Evolutionary conservation across 31 red algal species (phyloP).

Genomic region (Bonnemaisonia californica): DNA sequence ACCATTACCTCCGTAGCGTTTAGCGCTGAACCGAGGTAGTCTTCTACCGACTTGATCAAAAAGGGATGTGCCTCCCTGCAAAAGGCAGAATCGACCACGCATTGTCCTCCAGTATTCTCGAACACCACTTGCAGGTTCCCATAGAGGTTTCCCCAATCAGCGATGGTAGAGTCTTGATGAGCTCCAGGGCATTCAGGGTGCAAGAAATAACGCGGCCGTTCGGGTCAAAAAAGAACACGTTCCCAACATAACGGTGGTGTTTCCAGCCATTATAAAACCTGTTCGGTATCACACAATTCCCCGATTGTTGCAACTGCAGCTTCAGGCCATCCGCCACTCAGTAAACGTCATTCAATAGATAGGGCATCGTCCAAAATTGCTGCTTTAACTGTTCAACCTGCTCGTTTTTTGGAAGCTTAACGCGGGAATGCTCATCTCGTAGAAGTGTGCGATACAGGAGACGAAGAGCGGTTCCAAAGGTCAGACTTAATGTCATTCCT

Average conservation of each 20-base stretch:
- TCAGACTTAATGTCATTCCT: no score
- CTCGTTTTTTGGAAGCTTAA: neutral
- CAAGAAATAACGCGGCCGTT: conserved; percentile 24
- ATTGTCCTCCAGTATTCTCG: neutral
- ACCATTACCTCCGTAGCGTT: neutral
- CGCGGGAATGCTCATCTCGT: neutral
- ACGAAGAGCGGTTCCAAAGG: conserved; percentile 1
- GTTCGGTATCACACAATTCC: neutral
- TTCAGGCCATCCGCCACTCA: neutral
- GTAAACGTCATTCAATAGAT: neutral
- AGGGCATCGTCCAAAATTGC: neutral
- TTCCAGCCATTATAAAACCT: neutral
- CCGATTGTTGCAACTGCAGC: neutral
- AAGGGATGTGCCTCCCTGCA: conserved; percentile 1
- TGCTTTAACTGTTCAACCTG: neutral
- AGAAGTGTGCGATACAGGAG: neutral
- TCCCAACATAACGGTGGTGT: neutral
- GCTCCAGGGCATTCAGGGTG: neutral
- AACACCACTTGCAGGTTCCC: neutral
- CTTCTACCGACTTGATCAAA: neutral
- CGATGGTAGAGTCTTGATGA: neutral
- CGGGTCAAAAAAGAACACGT: neutral
- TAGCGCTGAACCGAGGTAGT: neutral
- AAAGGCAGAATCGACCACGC: conserved; percentile 5
- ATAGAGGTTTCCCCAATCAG: neutral